Conservation (phyloP, 805 yeast species). For the Diddensiella santjacobensis region DNA sequence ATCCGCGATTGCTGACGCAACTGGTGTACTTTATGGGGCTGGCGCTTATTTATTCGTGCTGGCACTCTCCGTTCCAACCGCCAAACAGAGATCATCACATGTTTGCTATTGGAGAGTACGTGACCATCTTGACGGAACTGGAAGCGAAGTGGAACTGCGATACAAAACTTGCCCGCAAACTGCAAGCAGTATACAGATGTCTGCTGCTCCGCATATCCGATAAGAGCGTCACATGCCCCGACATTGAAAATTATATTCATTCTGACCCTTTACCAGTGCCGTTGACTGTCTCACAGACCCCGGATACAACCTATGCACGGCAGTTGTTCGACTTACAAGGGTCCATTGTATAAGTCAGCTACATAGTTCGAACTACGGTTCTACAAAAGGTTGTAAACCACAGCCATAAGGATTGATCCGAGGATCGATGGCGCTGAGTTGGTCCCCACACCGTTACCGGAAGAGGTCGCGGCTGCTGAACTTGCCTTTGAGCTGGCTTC, state of each 20-base stretch:
- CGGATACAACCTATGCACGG: not conserved
- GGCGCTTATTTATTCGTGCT: not conserved
- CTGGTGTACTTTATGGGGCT: not conserved
- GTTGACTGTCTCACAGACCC: not conserved
- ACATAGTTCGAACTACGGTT: not conserved
- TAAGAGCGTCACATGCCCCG: slow-evolving; percentile 1
- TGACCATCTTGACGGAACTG: not conserved
- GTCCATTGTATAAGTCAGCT: not conserved
- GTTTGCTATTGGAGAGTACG: not conserved
- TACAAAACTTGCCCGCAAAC: not conserved
- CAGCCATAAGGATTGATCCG: not conserved
- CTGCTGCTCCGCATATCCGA: not conserved
- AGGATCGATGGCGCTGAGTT: not conserved
- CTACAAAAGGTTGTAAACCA: not conserved
- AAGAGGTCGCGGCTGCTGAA: too few species aligned
- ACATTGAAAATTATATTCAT: not conserved
- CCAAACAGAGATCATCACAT: not conserved
- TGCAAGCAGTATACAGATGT: not conserved
- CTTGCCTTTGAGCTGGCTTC: too few species aligned
- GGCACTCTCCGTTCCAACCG: not conserved
- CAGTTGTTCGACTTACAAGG: not conserved
- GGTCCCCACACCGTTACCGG: too few species aligned
- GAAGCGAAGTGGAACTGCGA: not conserved
- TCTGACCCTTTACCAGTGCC: not conserved
- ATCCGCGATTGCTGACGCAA: not conserved